Conservation (phyloP, 345 rosid genomes). For the Citrus hindsii region DNA sequence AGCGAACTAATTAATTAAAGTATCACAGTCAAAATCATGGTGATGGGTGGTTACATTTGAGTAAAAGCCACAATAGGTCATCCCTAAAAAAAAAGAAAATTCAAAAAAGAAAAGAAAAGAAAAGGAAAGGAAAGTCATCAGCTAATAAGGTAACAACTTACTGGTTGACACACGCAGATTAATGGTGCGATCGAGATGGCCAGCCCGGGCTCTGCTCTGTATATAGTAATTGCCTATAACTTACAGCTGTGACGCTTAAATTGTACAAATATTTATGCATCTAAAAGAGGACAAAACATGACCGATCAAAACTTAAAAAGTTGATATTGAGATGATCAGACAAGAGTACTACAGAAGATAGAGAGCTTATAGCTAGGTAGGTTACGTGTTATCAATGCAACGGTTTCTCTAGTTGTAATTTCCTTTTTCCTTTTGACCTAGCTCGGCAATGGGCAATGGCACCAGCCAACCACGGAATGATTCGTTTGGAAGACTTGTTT, state of each 20-base stretch:
- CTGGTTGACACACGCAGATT: neutral
- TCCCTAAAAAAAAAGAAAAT: too few species aligned
- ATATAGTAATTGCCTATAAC: neutral
- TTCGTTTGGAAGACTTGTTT: too few species aligned
- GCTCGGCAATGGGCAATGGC: neutral
- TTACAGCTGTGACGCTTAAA: conserved; percentile 1
- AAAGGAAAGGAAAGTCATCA: neutral
- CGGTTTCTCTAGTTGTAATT: neutral
- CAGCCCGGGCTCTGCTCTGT: too few species aligned
- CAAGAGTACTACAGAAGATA: neutral
- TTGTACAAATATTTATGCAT: too few species aligned
- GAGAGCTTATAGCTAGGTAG: neutral
- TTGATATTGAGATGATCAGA: neutral
- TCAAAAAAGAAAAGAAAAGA: too few species aligned
- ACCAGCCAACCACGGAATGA: neutral
- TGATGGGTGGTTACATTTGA: neutral
- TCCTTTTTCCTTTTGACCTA: neutral
- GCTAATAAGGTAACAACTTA: neutral
- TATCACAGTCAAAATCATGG: neutral
- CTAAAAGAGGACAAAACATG: neutral
- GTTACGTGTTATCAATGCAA: conserved; percentile 1
- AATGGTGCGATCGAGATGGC: neutral
- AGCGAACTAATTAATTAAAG: neutral
- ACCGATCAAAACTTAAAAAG: neutral
- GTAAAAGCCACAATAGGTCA: neutral